Evolutionary conservation across 2,329 filamentous ascomycete species (phyloP).

Genomic region (Neobulgaria alba): DNA sequence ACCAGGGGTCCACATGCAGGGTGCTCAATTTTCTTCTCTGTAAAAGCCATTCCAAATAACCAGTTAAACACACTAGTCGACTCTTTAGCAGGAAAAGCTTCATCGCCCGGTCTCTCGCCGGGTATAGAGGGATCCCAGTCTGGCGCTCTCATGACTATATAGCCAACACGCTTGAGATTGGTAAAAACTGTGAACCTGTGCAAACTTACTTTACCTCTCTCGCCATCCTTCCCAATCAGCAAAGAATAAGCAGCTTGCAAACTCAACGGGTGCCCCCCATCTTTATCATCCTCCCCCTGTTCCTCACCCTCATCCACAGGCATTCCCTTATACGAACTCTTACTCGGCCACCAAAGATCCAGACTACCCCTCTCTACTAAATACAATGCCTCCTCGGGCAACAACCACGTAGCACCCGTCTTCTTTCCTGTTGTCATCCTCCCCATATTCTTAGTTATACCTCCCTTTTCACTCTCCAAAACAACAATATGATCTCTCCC

Average conservation of each 20-base stretch:
- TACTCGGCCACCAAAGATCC: conserved; percentile 74
- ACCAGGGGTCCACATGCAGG: conserved; percentile 47
- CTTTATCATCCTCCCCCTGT: conserved; percentile 43
- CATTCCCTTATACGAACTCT: conserved; percentile 38
- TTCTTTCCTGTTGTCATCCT: conserved; percentile 49
- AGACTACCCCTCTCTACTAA: conserved; percentile 79
- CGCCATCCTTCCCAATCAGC: conserved; percentile 63
- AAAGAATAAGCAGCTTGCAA: conserved; percentile 84
- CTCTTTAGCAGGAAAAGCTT: conserved; percentile 1
- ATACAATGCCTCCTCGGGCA: conserved; percentile 88
- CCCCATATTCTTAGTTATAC: conserved; percentile 70
- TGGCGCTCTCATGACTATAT: conserved; percentile 66
- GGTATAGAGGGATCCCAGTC: conserved; percentile 34
- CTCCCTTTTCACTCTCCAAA: conserved; percentile 63
- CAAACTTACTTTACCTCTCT: conserved; percentile 52
- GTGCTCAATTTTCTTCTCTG: conserved; percentile 16
- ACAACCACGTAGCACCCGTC: conserved; percentile 63
- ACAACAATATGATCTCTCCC: conserved; percentile 48
- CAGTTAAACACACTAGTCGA: conserved; percentile 22
- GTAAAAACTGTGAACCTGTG: conserved; percentile 86
- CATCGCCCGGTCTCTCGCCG: conserved; percentile 7
- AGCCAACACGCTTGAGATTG: conserved; percentile 74
- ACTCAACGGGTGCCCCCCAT: conserved; percentile 72
- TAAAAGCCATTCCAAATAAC: conserved; percentile 26
- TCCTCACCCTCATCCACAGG: conserved; percentile 20